phyloP scores from a whole-genome alignment of 306 rosid genomes.

The Hippophae tibetana region DNA sequence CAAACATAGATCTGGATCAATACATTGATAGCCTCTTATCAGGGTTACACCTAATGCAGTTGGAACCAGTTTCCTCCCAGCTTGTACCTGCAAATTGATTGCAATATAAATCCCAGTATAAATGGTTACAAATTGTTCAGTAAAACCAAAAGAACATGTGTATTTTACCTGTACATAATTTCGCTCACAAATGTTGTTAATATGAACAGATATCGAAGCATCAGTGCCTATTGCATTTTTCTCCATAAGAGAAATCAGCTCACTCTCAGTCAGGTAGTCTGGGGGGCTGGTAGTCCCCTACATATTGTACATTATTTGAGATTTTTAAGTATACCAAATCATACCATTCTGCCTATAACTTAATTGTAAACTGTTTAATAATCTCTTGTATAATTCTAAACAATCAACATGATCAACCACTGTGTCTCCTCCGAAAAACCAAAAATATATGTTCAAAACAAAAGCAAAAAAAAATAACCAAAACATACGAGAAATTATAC shows the following conservation, averaged over 20 bases:
- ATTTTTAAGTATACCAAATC: slow-evolving; percentile 4
- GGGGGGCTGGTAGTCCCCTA: slow-evolving; percentile 87
- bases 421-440: too few species aligned
- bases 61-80: slow-evolving; percentile 82
- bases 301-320: slow-evolving; percentile 21
- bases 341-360: slow-evolving; percentile 3
- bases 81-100: slow-evolving; percentile 70
- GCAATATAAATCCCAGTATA: slow-evolving; percentile 20
- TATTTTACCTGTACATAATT: slow-evolving; percentile 82
- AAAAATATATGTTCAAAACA: too few species aligned
- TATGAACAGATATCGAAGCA: slow-evolving; percentile 92
- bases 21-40: slow-evolving; percentile 89
- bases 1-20: slow-evolving; percentile 92
- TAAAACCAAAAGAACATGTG: neutral
- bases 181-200: slow-evolving; percentile 94
- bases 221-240: slow-evolving; percentile 94
- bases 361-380: too few species aligned
- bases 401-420: too few species aligned
- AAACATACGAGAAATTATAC: neutral
- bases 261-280: slow-evolving; percentile 88
- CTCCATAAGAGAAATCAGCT: slow-evolving; percentile 93
- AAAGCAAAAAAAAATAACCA: neutral
- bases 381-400: too few species aligned
- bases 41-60: slow-evolving; percentile 78
- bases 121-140: neutral